phyloP scores from a whole-genome alignment of 1,284 basidiomycete species.

The Neolentinus lepideus region DNA sequence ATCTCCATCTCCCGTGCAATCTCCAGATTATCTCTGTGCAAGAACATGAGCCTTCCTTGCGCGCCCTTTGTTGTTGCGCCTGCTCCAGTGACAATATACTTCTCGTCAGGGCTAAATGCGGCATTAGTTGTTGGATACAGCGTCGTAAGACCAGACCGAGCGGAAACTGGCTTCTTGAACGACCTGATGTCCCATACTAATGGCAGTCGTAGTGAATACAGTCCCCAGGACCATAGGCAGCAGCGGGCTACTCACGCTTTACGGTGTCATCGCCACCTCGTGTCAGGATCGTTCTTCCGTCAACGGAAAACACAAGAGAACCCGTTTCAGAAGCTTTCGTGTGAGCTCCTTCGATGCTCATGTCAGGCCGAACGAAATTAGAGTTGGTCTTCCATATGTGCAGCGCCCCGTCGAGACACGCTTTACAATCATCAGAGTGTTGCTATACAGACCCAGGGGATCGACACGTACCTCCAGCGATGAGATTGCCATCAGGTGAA shows the following conservation, averaged over 20 bases:
- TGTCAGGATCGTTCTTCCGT: slow-evolving; percentile 76
- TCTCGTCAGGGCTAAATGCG: slow-evolving; percentile 89
- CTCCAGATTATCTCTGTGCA: slow-evolving; percentile 63
- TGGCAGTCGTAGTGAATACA: slow-evolving; percentile 7
- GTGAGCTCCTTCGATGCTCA: slow-evolving; percentile 84
- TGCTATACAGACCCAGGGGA: not conserved
- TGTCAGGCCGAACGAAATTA: slow-evolving; percentile 87
- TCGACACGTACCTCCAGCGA: slow-evolving; percentile 69
- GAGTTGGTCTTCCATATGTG: slow-evolving; percentile 91
- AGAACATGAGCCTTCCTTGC: slow-evolving; percentile 67
- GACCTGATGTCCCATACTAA: slow-evolving; percentile 91
- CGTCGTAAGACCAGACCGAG: slow-evolving; percentile 59
- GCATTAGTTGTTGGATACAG: slow-evolving; percentile 89
- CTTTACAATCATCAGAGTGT: slow-evolving; percentile 29
- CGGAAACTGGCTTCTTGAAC: slow-evolving; percentile 81
- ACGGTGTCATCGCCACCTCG: slow-evolving; percentile 92
- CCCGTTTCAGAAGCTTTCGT: slow-evolving; percentile 78
- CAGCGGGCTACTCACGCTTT: slow-evolving; percentile 61
- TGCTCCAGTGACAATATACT: slow-evolving; percentile 78
- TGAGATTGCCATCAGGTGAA: slow-evolving; percentile 78
- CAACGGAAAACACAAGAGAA: slow-evolving; percentile 78
- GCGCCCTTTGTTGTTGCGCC: slow-evolving; percentile 57
- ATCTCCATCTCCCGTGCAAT: slow-evolving; percentile 58
- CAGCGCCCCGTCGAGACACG: slow-evolving; percentile 85
- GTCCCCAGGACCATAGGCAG: slow-evolving; percentile 9